Conservation (phyloP, 2,329 filamentous ascomycete species). For the Coleophoma crateriformis region DNA sequence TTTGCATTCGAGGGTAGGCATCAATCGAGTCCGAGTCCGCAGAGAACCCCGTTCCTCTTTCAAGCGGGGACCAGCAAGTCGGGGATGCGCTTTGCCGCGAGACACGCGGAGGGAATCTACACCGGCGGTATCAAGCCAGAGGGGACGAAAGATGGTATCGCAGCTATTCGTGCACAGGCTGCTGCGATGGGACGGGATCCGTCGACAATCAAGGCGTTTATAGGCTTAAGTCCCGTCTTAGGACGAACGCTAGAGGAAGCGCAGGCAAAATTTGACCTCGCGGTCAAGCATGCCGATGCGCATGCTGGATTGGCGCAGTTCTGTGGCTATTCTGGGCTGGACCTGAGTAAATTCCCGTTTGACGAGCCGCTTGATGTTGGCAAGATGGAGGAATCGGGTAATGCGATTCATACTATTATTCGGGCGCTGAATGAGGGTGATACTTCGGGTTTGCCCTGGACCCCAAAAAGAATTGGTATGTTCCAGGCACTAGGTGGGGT, state of each 20-base stretch:
- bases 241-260: slow-evolving; percentile 63
- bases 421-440: slow-evolving; percentile 48
- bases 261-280: slow-evolving; percentile 54
- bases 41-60: slow-evolving; percentile 62
- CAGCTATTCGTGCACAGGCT: slow-evolving; percentile 54
- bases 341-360: slow-evolving; percentile 51
- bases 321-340: slow-evolving; percentile 70
- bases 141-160: slow-evolving; percentile 53
- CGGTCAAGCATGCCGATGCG: slow-evolving; percentile 50
- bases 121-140: slow-evolving; percentile 57
- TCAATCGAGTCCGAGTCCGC: slow-evolving; percentile 59
- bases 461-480: slow-evolving; percentile 63
- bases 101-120: slow-evolving; percentile 67
- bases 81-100: slow-evolving; percentile 61
- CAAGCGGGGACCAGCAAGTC: slow-evolving; percentile 65
- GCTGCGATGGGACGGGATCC: slow-evolving; percentile 49
- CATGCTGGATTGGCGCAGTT: slow-evolving; percentile 65
- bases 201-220: slow-evolving; percentile 59
- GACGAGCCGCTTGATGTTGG: slow-evolving; percentile 46
- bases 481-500: slow-evolving; percentile 64
- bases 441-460: slow-evolving; percentile 63
- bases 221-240: slow-evolving; percentile 59
- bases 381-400: slow-evolving; percentile 36
- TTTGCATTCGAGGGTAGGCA: slow-evolving; percentile 59
- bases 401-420: slow-evolving; percentile 41